Evolutionary conservation across 495 filamentous ascomycete species (phyloP), one percentile per base, ranked within the genome.

Genomic region (Tricharina praecox): DNA sequence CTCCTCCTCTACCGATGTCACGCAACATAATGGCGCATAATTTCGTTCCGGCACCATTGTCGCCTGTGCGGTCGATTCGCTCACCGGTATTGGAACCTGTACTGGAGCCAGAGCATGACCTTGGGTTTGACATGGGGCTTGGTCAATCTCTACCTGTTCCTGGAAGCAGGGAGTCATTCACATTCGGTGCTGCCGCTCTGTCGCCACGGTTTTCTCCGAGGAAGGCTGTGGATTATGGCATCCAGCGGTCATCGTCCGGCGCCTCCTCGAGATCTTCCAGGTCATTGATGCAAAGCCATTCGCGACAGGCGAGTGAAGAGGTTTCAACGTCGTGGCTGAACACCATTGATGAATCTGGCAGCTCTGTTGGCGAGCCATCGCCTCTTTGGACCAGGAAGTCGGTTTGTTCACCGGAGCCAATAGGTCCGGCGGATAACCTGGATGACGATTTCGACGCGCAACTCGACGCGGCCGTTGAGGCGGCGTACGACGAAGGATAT

Each of bases 391-490:
- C 50, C 36, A 50, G 44, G 23, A 58, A 42, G 23, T 54, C 53
- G 23, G 26, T 11, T 8, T 11, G 28, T 23, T 33, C 43, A 20
- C 30, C 30, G 30, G 43, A 46, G n/a, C 68, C 45, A 52, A 69
- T 77, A 77, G 19, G 76, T 74, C 21, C 8, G 1, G 26, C 20
- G 10, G 21, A 43, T 2, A 33, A 20, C 19, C 93, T 85, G 0
- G 85, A 93, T 56, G 83, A 88, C 16, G 88, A 93, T 56, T 95
- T 95, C 59, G 85, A 93, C 65, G 85, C 87, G 25, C 92, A 92
- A 23, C 67, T 96, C 25, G 90, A 97, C 67, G 90, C 85, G 2
- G 92, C 92, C 10, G 83, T 96, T 8, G 90, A 96, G 61, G 87
- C 88, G 32, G 90, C 90, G 18, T 96, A 95, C 61, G 82, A 93